A percentile compares a stretch with the other conserved stretches of the same genome.
Conservation (phyloP, 495 filamentous ascomycete species). For the Annulohypoxylon bovei region DNA sequence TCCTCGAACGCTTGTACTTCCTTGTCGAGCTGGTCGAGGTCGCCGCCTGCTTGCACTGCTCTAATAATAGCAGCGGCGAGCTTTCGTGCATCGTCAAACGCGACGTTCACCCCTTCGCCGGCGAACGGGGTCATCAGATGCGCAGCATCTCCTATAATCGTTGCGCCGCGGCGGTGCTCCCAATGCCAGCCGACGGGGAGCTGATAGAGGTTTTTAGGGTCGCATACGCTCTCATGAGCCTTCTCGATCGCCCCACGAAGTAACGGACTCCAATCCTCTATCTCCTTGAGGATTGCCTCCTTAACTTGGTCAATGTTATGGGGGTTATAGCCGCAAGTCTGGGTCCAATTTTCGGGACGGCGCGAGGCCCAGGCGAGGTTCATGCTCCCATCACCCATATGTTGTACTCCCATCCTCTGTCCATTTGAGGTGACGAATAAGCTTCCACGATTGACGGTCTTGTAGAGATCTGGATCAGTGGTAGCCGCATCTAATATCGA, state of each 20-base stretch:
- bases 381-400: constrained; percentile 58
- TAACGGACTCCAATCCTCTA: constrained; percentile 45
- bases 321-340: constrained; percentile 49
- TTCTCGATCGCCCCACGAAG: constrained; percentile 44
- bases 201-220: constrained; percentile 57
- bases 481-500: constrained; percentile 52
- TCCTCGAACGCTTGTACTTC: constrained; percentile 45
- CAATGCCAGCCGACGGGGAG: constrained; percentile 63
- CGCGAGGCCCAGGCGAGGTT: constrained; percentile 35
- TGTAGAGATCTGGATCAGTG: constrained; percentile 49
- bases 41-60: constrained; percentile 29
- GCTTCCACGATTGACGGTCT: constrained; percentile 57
- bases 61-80: constrained; percentile 54
- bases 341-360: constrained; percentile 50
- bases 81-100: constrained; percentile 66
- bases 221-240: constrained; percentile 27
- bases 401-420: constrained; percentile 55
- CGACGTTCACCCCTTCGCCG: constrained; percentile 69
- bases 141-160: constrained; percentile 70
- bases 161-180: constrained; percentile 58
- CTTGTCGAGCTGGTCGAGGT: constrained; percentile 43
- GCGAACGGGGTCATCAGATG: constrained; percentile 71
- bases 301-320: constrained; percentile 40
- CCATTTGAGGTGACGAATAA: constrained; percentile 54
- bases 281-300: constrained; percentile 40